These are phyloP conservation scores for Rhamnella rubrinervis DNA, from an alignment of 331 rosid genomes.

Conservation along the genomic window DNA sequence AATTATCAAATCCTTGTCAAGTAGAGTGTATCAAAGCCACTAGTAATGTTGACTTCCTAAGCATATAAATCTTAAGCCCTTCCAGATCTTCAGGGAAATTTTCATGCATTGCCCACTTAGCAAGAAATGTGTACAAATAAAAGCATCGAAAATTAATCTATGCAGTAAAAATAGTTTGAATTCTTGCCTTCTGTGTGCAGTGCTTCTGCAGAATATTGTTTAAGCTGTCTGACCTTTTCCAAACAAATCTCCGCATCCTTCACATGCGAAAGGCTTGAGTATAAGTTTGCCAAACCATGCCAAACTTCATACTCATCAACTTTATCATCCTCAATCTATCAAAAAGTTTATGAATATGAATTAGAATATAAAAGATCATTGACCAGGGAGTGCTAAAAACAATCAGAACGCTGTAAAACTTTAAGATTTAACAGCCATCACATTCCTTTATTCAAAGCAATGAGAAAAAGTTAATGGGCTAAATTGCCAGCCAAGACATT, in stretches of 20 bases:
- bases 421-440: not conserved
- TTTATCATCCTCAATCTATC: constrained; percentile 60
- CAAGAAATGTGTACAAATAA: not conserved
- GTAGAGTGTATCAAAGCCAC: not conserved
- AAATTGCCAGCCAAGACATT: constrained; percentile 1
- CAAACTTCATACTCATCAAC: constrained; percentile 81
- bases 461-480: not conserved
- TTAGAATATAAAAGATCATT: not conserved
- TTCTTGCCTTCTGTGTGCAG: constrained; percentile 68
- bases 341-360: constrained; percentile 16
- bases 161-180: constrained; percentile 19
- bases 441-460: not conserved
- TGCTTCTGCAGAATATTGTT: constrained; percentile 56
- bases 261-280: constrained; percentile 87
- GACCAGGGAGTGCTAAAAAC: not conserved
- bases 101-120: no score
- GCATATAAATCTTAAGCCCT: not conserved
- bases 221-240: constrained; percentile 72
- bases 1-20: not conserved
- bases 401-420: not conserved
- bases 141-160: constrained; percentile 9
- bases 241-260: constrained; percentile 94
- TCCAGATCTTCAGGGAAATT: no score
- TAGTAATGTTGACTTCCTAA: not conserved
- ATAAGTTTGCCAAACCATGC: constrained; percentile 88